Evolutionary conservation across 2,329 filamentous ascomycete genomes (phyloP), one percentile per base, ranked within the genome.

Genomic region (Trichoderma sp.): DNA sequence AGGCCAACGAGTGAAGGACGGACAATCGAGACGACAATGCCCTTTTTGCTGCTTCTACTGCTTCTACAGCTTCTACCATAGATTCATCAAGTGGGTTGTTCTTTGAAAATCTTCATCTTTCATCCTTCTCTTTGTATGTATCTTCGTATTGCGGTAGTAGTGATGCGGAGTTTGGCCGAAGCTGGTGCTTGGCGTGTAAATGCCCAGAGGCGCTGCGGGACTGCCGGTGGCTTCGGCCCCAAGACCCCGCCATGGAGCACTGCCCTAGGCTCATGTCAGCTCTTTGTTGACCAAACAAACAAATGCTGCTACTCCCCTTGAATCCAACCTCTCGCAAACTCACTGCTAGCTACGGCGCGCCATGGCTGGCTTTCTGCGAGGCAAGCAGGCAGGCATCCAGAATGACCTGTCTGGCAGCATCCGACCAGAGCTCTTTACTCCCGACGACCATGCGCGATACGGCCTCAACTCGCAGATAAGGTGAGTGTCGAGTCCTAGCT

Each of bases 321-420:
- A 39, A n/a, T 58, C 14, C 64, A 59, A 49, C 28, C 54, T 66
- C 54, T 16, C 54, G n/a, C 64, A 59, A 58, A 24, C 63, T 16
- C n/a, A 13, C 32, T 34, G 18, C 54, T 34, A 54, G 26, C 49
- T 55, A 28, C 46, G n/a, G 34, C 51, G 28, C 59, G 51, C 34
- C 34, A 97, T 97, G 94, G 89, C 94, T 67, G 89, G 91, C 75
- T 95, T 98, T 78, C 83, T 99, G 71, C 87, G 96, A 78, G 91
- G 92, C 75, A 97, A 97, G 85, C 96, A 98, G 85, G 89, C 93
- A 68, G 96, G 96, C 76, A 91, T 99, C 75, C 91, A 94, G 78
- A 92, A 91, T 81, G 96, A 98, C 82, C 86, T 99, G 73, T 97
- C 94, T 64, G 89, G 90, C 21, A 91, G 90, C 73, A 89, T 98